Evolutionary conservation across 129 eudicot species (phyloP), one percentile per base, ranked within the genome.

Genomic region (Glebionis coronaria): DNA sequence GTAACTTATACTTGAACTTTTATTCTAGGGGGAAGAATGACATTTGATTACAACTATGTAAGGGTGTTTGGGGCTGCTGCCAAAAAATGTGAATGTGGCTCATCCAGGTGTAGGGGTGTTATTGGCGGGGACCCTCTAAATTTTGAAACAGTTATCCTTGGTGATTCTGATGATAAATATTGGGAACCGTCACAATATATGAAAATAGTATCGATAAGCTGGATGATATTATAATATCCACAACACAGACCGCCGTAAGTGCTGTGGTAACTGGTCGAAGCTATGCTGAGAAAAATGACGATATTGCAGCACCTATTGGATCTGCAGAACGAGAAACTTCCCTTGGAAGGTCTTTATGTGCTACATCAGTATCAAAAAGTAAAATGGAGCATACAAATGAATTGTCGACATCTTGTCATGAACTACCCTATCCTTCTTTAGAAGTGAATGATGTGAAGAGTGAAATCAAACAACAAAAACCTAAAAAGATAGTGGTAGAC

Each of bases 21-120:
- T 40, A 54, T 7, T 73, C 18, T 85, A 93, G 98, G 96, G 97
- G 63, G 98, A 93, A 78, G 96, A 93, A 80, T 93, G 80, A 88
- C 97, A 11, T 93, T 93, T 63, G 96, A 88, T 69, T 93, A 93
- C 81, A 93, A 93, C 77, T 93, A 85, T 64, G 98, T 93, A 27
- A 85, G 98, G 61, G 97, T 93, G 0, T 88, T 93, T 18, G 98
- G 98, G n/a, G 98, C 98, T 69, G 98, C 98, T 71, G 98, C 97
- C 13, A 93, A 88, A 79, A 88, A 84, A 79, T 93, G 98, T 81
- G 89, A 82, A 11, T 88, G 98, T 62, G 98, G 97, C 40, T 86
- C 98, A 49, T 64, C 91, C 66, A 83, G 78, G 78, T 93, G 98
- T 77, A 85, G 91, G 73, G 98, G 97, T 45, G 86, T 82, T 73